These are phyloP conservation scores for Agrostemma githago DNA, from an alignment of 148 eudicot species.

Conservation along the genomic window DNA sequence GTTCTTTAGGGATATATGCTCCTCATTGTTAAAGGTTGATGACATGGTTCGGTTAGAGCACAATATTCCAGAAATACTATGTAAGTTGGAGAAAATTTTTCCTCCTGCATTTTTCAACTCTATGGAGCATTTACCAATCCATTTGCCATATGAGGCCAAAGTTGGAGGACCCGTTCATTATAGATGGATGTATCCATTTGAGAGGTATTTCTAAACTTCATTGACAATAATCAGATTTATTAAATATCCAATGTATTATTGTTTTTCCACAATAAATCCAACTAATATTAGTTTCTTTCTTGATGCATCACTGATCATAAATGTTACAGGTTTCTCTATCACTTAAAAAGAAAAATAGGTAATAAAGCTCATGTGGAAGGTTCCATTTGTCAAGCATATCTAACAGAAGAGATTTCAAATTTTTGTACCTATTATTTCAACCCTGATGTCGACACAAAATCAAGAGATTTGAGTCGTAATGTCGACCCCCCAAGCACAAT, in stretches of 20 bases:
- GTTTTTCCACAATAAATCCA: too few species aligned
- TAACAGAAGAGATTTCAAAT: not conserved
- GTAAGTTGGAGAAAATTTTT: conserved; percentile 23
- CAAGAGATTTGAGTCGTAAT: not conserved
- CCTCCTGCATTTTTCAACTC: not conserved
- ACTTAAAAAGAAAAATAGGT: not conserved
- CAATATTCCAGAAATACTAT: not conserved
- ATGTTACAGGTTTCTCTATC: not conserved
- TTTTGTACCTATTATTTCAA: conserved; percentile 9
- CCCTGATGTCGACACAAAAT: not conserved
- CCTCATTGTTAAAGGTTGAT: not conserved
- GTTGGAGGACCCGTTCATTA: not conserved
- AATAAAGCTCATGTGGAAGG: not conserved
- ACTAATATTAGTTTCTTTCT: too few species aligned
- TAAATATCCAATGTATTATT: not conserved
- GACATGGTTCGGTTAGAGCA: conserved; percentile 11
- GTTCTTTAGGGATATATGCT: conserved; percentile 26
- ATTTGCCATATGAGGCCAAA: not conserved
- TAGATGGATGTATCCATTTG: conserved; percentile 4
- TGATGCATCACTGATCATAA: not conserved
- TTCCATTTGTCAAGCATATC: conserved; percentile 1
- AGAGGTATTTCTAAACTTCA: conserved; percentile 17
- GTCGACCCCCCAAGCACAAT: not conserved
- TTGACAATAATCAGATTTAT: not conserved
- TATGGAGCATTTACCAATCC: not conserved